Conservation (phyloP, 169 alveolate genomes). For the Plasmodium inui region DNA sequence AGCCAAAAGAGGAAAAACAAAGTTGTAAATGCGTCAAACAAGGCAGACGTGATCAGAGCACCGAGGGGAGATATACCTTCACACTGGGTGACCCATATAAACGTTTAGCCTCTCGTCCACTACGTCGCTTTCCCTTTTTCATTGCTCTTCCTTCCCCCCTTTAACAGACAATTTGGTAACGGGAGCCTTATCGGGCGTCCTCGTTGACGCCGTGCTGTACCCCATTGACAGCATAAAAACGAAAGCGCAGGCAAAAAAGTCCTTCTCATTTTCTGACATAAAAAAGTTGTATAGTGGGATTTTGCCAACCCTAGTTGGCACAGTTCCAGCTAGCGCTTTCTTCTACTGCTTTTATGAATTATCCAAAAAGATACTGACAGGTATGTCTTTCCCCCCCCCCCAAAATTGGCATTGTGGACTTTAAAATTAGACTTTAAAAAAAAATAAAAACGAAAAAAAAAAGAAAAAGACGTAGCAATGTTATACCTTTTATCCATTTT, state of each 20-base stretch:
- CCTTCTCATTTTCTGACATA: constrained; percentile 35
- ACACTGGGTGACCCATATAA: neutral
- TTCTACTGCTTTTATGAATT: constrained; percentile 85
- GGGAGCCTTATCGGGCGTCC: constrained; percentile 88
- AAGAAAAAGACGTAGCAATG: neutral
- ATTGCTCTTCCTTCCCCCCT: neutral
- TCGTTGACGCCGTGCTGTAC: constrained; percentile 82
- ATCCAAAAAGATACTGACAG: constrained; percentile 78
- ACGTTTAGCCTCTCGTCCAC: neutral
- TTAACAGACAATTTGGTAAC: constrained; percentile 81
- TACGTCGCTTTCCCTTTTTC: neutral
- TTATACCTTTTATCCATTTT: neutral
- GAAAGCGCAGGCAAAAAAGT: constrained; percentile 76
- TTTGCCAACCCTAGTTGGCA: constrained; percentile 80
- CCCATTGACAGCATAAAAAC: constrained; percentile 87
- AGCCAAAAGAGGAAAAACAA: neutral
- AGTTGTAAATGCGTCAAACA: neutral
- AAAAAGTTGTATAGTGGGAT: constrained; percentile 81
- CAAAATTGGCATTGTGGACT: neutral
- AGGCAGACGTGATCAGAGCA: neutral
- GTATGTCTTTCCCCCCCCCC: neutral
- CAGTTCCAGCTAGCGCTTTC: constrained; percentile 85
- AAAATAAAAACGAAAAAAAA: constrained; percentile 5
- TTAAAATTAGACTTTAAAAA: neutral
- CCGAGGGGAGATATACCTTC: neutral